Percentiles rank a stretch among this genome's conserved stretches.
Evolutionary conservation across 371 early-diverging fungal genomes (phyloP).

Genomic region (Apophysomyces trapeziformis): DNA sequence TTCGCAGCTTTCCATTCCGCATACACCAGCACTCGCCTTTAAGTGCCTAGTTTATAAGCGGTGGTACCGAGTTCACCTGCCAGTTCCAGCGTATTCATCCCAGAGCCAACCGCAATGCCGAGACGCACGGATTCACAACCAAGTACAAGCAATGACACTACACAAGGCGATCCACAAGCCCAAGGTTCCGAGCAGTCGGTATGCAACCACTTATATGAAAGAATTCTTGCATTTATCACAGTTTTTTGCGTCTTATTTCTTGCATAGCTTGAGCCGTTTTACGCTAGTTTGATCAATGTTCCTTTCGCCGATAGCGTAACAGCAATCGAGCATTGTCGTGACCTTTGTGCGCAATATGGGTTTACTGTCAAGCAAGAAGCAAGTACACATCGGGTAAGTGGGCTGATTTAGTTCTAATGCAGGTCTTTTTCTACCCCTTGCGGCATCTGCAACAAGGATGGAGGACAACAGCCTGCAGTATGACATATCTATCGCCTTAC

Average conservation of each 20-base stretch:
- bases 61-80: conserved; percentile 33
- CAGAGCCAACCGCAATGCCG: conserved; percentile 3
- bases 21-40: conserved; percentile 1
- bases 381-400: conserved; percentile 64
- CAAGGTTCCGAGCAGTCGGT: conserved; percentile 11
- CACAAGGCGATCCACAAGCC: background rate
- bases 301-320: conserved; percentile 45
- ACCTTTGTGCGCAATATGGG: conserved; percentile 60
- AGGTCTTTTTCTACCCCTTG: conserved; percentile 10
- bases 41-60: conserved; percentile 15
- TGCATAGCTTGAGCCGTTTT: conserved; percentile 51
- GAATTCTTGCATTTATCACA: conserved; percentile 3
- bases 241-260: background rate
- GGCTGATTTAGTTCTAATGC: conserved; percentile 4
- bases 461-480: background rate
- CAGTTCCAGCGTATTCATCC: conserved; percentile 16
- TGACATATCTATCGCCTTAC: background rate
- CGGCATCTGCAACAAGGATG: conserved; percentile 11
- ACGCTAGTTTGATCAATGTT: conserved; percentile 41
- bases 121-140: conserved; percentile 12
- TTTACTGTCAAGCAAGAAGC: conserved; percentile 74
- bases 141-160: conserved; percentile 4
- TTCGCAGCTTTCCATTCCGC: conserved; percentile 10
- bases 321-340: conserved; percentile 62
- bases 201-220: background rate